Evolutionary conservation across 2,329 filamentous ascomycete species (phyloP).

Genomic region (Aspergillus sp.): DNA sequence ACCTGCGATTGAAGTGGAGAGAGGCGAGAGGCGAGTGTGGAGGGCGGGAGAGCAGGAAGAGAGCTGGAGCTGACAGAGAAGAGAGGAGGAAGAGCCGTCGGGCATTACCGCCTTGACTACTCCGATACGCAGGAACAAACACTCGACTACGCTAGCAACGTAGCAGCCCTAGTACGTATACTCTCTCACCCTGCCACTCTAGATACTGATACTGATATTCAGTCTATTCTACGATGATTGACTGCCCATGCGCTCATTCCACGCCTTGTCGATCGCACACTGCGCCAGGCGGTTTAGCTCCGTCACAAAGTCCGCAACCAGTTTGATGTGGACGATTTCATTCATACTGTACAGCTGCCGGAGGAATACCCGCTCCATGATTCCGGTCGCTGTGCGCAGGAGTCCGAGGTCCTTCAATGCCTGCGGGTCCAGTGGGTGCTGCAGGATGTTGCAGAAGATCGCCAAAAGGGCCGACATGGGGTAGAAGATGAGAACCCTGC

Average conservation of each 20-base stretch:
- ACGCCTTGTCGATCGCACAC: conserved; percentile 36
- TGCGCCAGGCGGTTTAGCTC: conserved; percentile 38
- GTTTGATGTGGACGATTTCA: conserved; percentile 33
- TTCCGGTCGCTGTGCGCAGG: conserved; percentile 33
- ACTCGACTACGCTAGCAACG: too few relatives aligned
- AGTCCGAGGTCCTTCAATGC: conserved; percentile 40
- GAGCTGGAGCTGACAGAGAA: too few relatives aligned
- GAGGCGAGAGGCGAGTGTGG: too few relatives aligned
- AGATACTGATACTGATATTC: too few relatives aligned
- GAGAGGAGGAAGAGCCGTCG: too few relatives aligned
- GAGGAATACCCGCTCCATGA: conserved; percentile 33
- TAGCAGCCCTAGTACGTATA: too few relatives aligned
- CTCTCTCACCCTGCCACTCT: too few relatives aligned
- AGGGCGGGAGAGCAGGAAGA: too few relatives aligned
- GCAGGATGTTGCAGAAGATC: conserved; percentile 48
- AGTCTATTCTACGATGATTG: too few relatives aligned
- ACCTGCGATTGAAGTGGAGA: too few relatives aligned
- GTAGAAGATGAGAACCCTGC: conserved; percentile 49
- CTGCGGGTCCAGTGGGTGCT: conserved; percentile 37
- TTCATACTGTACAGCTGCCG: conserved; percentile 20
- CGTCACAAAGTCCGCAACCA: conserved; percentile 36
- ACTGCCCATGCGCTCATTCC: conserved; percentile 17
- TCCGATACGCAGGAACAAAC: too few relatives aligned
- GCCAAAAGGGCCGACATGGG: conserved; percentile 46
- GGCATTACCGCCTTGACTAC: too few relatives aligned